Percentiles rank a stretch among this genome's conserved stretches.
Evolutionary conservation across 2,329 filamentous ascomycete species (phyloP).

Genomic region (Sarocladium strictum): DNA sequence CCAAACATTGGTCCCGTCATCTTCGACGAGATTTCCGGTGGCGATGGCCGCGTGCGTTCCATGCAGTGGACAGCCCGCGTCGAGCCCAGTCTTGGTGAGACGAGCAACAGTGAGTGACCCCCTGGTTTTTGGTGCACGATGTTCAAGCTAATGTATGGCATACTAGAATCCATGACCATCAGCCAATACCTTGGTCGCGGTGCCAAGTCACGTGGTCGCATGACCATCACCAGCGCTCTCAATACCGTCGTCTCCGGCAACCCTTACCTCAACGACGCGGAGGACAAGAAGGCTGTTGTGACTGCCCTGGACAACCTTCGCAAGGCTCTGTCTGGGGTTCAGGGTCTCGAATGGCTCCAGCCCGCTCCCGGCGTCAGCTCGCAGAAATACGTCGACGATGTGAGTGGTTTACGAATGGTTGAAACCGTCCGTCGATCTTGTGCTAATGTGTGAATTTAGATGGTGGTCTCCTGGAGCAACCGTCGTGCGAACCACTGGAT

Average conservation of each 20-base stretch:
- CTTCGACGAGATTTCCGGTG: conserved; percentile 47
- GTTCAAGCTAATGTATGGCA: conserved; percentile 7
- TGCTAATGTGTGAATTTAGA: no score
- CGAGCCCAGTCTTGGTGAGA: conserved; percentile 44
- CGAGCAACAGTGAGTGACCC: conserved; percentile 22
- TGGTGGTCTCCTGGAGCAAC: conserved; percentile 19
- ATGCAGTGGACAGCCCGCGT: conserved; percentile 63
- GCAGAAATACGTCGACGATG: conserved; percentile 48
- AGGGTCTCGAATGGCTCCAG: conserved; percentile 49
- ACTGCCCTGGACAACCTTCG: conserved; percentile 56
- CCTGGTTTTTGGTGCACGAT: not conserved
- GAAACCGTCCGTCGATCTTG: not conserved
- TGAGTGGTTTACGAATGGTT: conserved; percentile 21
- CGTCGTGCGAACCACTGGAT: conserved; percentile 48
- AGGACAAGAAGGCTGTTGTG: conserved; percentile 57
- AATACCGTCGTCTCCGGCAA: conserved; percentile 51
- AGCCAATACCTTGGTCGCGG: conserved; percentile 61
- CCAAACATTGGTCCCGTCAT: conserved; percentile 58
- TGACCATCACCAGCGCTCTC: conserved; percentile 53
- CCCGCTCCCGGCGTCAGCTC: conserved; percentile 46
- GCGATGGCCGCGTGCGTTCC: conserved; percentile 55
- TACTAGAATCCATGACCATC: conserved; percentile 45
- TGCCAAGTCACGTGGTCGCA: conserved; percentile 53
- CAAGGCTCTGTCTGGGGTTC: conserved; percentile 44
- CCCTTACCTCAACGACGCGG: conserved; percentile 51